phyloP scores from a whole-genome alignment of 768 basidiomycete genomes.

The Strobilomyces dryophilus region DNA sequence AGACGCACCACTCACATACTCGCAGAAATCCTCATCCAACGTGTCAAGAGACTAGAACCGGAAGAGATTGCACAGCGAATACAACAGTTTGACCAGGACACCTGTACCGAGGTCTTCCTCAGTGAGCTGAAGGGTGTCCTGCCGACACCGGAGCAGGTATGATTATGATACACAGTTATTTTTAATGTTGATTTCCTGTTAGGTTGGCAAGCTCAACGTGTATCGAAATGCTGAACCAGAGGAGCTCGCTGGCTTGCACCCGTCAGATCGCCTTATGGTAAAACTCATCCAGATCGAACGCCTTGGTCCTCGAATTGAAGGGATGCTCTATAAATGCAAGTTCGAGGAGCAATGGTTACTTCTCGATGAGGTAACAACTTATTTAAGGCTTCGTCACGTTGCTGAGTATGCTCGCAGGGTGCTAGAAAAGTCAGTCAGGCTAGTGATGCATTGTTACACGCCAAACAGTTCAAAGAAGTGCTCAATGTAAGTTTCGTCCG shows the following conservation, averaged over 20 bases:
- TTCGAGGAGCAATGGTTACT: constrained; percentile 85
- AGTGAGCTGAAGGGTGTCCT: constrained; percentile 84
- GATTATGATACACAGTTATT: constrained; percentile 1
- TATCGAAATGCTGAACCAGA: constrained; percentile 84
- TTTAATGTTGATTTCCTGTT: neutral
- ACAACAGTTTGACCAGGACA: constrained; percentile 78
- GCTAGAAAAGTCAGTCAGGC: constrained; percentile 80
- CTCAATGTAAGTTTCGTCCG: constrained; percentile 56
- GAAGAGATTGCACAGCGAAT: constrained; percentile 85
- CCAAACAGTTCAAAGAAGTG: constrained; percentile 86
- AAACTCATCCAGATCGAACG: constrained; percentile 93
- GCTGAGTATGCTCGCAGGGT: constrained; percentile 44
- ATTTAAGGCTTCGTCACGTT: neutral
- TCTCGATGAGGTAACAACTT: constrained; percentile 64
- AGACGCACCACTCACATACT: neutral
- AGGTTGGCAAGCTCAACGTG: constrained; percentile 87
- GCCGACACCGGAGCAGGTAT: constrained; percentile 87
- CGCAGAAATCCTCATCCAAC: constrained; percentile 88
- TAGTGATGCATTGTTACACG: constrained; percentile 71
- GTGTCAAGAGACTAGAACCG: constrained; percentile 76
- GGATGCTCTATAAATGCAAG: constrained; percentile 90
- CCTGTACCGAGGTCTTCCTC: constrained; percentile 87
- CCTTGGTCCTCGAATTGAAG: constrained; percentile 80
- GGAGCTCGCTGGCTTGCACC: constrained; percentile 86
- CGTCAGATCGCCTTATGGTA: constrained; percentile 95